These are phyloP conservation scores for Trichoderma sp. DNA, from an alignment of 2,329 filamentous ascomycete genomes.

Conservation along the genomic window DNA sequence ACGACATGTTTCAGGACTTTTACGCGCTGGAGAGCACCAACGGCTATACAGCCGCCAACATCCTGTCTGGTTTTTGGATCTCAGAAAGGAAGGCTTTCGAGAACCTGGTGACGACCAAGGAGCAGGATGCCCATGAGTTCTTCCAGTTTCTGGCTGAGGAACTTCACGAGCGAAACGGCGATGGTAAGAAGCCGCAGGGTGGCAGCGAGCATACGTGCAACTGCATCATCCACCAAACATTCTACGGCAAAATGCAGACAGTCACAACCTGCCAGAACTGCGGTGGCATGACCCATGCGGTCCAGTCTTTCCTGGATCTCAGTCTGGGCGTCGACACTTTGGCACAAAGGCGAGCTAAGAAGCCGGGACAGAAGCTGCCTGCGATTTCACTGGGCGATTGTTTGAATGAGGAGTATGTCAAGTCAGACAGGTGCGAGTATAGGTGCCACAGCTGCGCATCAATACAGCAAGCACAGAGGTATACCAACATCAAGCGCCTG, in stretches of 20 bases:
- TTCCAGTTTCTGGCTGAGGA: slow-evolving; percentile 94
- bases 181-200: slow-evolving; percentile 59
- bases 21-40: slow-evolving; percentile 74
- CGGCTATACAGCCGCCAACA: slow-evolving; percentile 84
- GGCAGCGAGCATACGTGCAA: slow-evolving; percentile 66
- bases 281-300: slow-evolving; percentile 73
- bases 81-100: slow-evolving; percentile 70
- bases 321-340: slow-evolving; percentile 79
- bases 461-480: slow-evolving; percentile 76
- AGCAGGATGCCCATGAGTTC: slow-evolving; percentile 96
- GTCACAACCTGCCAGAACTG: slow-evolving; percentile 90
- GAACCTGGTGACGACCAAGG: slow-evolving; percentile 82
- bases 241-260: slow-evolving; percentile 87
- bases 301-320: slow-evolving; percentile 88
- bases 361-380: slow-evolving; percentile 46
- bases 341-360: slow-evolving; percentile 62
- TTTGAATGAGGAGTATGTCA: slow-evolving; percentile 81
- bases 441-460: slow-evolving; percentile 77
- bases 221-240: slow-evolving; percentile 91
- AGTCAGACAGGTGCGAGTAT: slow-evolving; percentile 84
- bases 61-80: slow-evolving; percentile 87
- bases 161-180: slow-evolving; percentile 77
- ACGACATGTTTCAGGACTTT: slow-evolving; percentile 71
- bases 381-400: slow-evolving; percentile 63
- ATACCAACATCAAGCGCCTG: slow-evolving; percentile 77